phyloP scores from a whole-genome alignment of 768 basidiomycete species.

The Lactarius deliciosus region DNA sequence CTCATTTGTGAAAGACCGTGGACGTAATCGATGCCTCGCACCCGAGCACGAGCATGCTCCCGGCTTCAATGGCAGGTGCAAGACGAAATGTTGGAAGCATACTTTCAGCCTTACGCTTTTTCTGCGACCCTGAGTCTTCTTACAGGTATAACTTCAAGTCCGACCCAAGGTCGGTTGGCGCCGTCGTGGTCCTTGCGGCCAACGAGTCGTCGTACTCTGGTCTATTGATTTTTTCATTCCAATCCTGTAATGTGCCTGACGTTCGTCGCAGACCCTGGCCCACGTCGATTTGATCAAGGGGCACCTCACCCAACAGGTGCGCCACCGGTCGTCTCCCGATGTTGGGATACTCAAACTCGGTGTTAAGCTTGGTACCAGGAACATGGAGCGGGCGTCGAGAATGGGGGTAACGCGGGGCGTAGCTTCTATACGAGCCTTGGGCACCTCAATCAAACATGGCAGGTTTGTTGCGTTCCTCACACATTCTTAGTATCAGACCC shows the following conservation, averaged over 20 bases:
- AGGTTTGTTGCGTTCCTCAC: constrained; percentile 42
- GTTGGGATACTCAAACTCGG: not conserved
- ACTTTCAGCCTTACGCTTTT: constrained; percentile 8
- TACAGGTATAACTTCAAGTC: constrained; percentile 47
- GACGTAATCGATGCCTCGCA: constrained; percentile 43
- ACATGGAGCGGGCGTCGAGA: constrained; percentile 62
- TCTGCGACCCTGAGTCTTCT: not conserved
- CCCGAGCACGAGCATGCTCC: constrained; percentile 44
- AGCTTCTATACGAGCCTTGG: constrained; percentile 86
- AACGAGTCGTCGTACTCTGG: constrained; percentile 46
- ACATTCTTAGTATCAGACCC: not conserved
- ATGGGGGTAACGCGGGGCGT: constrained; percentile 54
- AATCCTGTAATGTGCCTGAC: constrained; percentile 30
- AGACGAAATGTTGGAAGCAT: constrained; percentile 43
- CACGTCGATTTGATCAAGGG: constrained; percentile 61
- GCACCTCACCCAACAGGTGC: constrained; percentile 75
- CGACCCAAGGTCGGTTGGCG: constrained; percentile 47
- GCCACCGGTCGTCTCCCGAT: constrained; percentile 24
- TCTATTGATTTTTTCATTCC: constrained; percentile 25
- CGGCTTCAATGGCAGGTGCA: constrained; percentile 37
- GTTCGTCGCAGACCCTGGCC: constrained; percentile 42
- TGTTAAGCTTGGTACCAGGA: constrained; percentile 80
- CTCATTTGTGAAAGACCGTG: constrained; percentile 35
- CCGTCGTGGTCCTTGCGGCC: constrained; percentile 46
- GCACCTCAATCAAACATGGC: constrained; percentile 77